Evolutionary conservation across 306 rosid species (phyloP).

Genomic region (Gleditsia sinensis): DNA sequence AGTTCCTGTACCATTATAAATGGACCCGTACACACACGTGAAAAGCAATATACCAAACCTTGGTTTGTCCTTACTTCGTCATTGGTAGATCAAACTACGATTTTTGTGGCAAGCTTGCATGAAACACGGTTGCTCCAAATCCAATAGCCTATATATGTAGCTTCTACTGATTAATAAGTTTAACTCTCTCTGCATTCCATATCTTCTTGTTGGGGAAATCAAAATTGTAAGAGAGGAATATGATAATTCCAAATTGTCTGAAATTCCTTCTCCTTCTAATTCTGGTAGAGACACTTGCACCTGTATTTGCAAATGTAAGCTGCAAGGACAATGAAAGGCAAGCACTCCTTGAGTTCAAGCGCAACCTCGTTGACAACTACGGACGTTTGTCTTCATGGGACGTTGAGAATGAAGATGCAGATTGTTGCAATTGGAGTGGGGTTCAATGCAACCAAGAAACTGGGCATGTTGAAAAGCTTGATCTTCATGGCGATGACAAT

Average conservation of each 20-base stretch:
- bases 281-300: neutral
- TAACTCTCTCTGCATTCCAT: too few species aligned
- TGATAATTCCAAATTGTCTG: neutral
- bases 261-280: neutral
- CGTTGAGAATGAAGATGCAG: neutral
- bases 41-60: too few species aligned
- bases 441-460: neutral
- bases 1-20: too few species aligned
- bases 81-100: too few species aligned
- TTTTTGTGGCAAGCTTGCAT: too few species aligned
- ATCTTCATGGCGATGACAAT: neutral
- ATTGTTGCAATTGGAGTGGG: neutral
- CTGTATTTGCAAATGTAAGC: neutral
- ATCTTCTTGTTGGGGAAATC: too few species aligned
- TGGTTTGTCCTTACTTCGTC: too few species aligned
- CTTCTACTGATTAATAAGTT: too few species aligned
- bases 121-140: too few species aligned
- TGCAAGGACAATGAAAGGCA: neutral
- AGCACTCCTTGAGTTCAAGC: neutral
- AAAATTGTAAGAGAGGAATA: too few species aligned
- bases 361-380: neutral
- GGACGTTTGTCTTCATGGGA: neutral
- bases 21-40: too few species aligned
- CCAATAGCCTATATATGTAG: too few species aligned
- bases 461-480: neutral